Base-by-base conservation (phyloP, 345 rosid genomes). In the Gossypium anomalum region DNA sequence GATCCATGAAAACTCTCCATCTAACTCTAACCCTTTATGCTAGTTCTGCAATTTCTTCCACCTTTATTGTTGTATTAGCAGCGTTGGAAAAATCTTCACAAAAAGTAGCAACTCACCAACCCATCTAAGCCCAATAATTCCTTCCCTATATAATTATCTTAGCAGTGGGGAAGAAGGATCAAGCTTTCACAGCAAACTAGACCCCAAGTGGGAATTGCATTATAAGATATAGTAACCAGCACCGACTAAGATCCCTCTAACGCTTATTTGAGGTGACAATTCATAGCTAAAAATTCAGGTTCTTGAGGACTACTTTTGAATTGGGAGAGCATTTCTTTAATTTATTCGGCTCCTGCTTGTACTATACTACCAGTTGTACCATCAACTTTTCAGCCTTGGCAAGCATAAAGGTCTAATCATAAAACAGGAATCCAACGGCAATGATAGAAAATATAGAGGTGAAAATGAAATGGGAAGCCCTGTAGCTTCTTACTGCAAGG, bases 351-450 rank as follows among this genome's bases (percentile, higher is more conserved):
- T 45, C 3, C 16, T 20, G n/a, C 53, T 45, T 25, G 20, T 47
- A 12, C 53, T 58, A 34, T 9, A 11, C 9, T 14, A 3, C 38
- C 57, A 52, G 20, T 17, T 2, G 16, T 67, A 67, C 55, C 63
- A 59, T 23, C 62, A 38, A 71, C 79, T 74, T 77, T 74, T 51
- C 80, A 78, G 75, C 57, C 52, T 76, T 57, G 59, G 62, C 55
- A 53, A 70, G 73, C 71, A 71, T 60, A 58, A 48, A 73, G 77
- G 77, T 79, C 80, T 51, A 71, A 45, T 80, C 79, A 75, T 69
- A 6, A 38, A 77, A 64, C 48, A 75, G 38, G 49, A 71, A 83
- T 78, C 83, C 76, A 72, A 75, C 61, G 72, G 75, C 62, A 53
- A 10, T 22, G 9, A 61, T 52, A 29, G 7, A 23, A 22, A 34